These are phyloP conservation scores for Coprinopsis marcescibilis DNA, from an alignment of 768 basidiomycete genomes.

Conservation along the genomic window DNA sequence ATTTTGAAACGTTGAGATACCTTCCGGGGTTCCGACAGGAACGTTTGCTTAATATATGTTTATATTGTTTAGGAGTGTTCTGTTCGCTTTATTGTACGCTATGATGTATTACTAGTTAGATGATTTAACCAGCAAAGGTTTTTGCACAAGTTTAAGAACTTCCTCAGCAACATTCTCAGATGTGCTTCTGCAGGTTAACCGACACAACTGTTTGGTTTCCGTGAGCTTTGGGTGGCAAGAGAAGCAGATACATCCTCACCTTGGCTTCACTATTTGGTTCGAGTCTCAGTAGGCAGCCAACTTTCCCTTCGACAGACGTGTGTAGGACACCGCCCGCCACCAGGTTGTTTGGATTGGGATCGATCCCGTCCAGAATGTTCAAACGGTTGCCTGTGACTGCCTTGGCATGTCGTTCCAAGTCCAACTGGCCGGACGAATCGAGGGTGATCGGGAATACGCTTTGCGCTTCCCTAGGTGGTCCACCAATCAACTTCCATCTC, in stretches of 20 bases:
- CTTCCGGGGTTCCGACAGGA: not conserved
- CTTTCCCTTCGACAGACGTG: conserved; percentile 86
- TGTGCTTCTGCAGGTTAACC: conserved; percentile 90
- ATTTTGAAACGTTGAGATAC: conserved; percentile 3
- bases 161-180: conserved; percentile 83
- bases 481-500: conserved; percentile 96
- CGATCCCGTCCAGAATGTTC: conserved; percentile 75
- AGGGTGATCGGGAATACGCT: conserved; percentile 76
- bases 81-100: not conserved
- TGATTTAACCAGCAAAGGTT: conserved; percentile 27
- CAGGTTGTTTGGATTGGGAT: conserved; percentile 90
- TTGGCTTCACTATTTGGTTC: conserved; percentile 97
- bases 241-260: conserved; percentile 36
- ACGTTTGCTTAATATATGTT: not conserved
- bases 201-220: conserved; percentile 64
- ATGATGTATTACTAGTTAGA: not conserved
- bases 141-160: conserved; percentile 53
- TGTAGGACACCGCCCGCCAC: conserved; percentile 97
- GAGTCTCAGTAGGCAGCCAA: conserved; percentile 87
- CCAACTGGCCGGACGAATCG: conserved; percentile 62
- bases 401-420: conserved; percentile 65
- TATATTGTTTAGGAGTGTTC: not conserved
- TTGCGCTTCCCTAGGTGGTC: conserved; percentile 90
- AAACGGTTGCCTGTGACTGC: conserved; percentile 75
- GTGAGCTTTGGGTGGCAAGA: conserved; percentile 3